Evolutionary conservation across 768 basidiomycete species (phyloP).

Genomic region (Collybia mongolica): DNA sequence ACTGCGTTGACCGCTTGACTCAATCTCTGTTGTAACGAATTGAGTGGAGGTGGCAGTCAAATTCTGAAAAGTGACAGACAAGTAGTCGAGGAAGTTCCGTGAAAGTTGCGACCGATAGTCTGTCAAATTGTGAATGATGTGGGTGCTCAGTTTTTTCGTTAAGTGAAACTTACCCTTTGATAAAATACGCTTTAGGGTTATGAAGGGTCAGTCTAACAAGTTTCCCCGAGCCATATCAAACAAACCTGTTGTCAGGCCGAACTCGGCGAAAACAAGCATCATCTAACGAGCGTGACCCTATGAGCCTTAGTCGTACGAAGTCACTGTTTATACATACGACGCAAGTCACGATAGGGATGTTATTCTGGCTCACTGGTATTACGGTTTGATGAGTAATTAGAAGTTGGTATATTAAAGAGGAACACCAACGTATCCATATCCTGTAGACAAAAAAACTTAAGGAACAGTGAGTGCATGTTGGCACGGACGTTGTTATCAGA

Average conservation of each 20-base stretch:
- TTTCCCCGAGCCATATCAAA: neutral
- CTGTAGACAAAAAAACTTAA: conserved; percentile 9
- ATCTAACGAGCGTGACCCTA: neutral
- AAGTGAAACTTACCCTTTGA: conserved; percentile 3
- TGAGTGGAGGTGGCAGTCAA: neutral
- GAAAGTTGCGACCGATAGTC: conserved; percentile 3
- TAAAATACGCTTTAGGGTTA: conserved; percentile 5
- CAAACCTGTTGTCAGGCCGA: conserved; percentile 7
- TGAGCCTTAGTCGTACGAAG: neutral
- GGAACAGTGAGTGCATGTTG: neutral
- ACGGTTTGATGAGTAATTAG: neutral
- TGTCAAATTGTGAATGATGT: neutral
- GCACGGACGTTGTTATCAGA: neutral
- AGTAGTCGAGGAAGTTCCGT: conserved; percentile 3
- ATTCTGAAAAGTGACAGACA: neutral
- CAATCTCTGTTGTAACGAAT: neutral
- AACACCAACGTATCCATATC: conserved; percentile 10
- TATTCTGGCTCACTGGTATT: conserved; percentile 6
- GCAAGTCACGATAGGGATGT: neutral
- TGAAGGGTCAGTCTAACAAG: neutral
- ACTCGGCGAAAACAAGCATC: conserved; percentile 10
- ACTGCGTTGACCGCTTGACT: conserved; percentile 10
- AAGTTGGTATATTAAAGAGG: neutral
- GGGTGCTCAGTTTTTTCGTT: neutral
- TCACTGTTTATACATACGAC: neutral